Conservation (phyloP, 345 rosid species). For the Clausena lansium region DNA sequence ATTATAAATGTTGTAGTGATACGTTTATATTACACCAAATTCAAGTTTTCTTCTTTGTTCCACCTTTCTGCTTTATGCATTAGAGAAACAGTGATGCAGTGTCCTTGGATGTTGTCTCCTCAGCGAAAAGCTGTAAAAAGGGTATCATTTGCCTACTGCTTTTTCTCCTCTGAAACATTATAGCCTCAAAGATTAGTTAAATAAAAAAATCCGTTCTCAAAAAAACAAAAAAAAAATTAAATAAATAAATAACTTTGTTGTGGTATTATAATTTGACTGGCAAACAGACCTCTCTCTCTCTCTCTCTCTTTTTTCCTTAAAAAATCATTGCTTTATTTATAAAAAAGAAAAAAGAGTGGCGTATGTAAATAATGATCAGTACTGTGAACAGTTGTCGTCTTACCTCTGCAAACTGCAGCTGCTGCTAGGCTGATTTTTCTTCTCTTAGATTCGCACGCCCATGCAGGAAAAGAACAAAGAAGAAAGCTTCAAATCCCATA, state of each 20-base stretch:
- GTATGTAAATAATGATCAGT: conserved; percentile 9
- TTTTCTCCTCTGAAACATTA: conserved; percentile 24
- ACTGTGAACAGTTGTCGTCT: conserved; percentile 35
- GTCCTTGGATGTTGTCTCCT: conserved; percentile 57
- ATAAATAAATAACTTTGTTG: conserved; percentile 17
- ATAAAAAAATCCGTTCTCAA: not conserved
- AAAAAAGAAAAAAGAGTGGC: conserved; percentile 11
- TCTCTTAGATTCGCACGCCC: conserved; percentile 80
- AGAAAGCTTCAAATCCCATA: conserved; percentile 17
- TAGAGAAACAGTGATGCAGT: conserved; percentile 34
- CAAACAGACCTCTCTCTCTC: conserved; percentile 10
- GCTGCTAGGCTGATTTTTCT: conserved; percentile 20
- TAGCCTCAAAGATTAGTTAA: conserved; percentile 22
- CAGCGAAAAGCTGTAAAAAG: conserved; percentile 57
- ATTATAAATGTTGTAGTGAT: conserved; percentile 8
- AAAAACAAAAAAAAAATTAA: not conserved
- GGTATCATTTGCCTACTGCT: conserved; percentile 30
- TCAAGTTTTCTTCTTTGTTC: conserved; percentile 26
- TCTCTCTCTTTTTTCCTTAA: too few species aligned
- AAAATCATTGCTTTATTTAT: not conserved
- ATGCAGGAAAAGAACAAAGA: conserved; percentile 38
- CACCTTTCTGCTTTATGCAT: conserved; percentile 26
- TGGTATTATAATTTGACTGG: conserved; percentile 16
- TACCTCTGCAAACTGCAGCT: conserved; percentile 24
- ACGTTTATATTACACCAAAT: conserved; percentile 33